phyloP scores from a whole-genome alignment of 345 rosid species.

The Lumnitzera littorea region DNA sequence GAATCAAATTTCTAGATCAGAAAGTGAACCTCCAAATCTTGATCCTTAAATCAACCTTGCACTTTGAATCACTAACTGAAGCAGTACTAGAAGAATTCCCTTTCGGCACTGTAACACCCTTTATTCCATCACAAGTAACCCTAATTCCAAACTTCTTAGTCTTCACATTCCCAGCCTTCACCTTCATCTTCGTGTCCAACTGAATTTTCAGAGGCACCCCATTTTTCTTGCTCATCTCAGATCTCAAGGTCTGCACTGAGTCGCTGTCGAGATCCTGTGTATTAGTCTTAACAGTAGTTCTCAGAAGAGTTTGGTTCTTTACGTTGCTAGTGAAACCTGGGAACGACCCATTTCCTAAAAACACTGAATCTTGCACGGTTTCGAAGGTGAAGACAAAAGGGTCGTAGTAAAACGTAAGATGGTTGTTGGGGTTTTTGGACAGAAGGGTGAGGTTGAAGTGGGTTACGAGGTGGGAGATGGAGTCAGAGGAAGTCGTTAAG shows the following conservation, averaged over 20 bases:
- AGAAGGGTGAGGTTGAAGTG: slow-evolving; percentile 74
- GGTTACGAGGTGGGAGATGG: slow-evolving; percentile 56
- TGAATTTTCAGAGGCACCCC: slow-evolving; percentile 44
- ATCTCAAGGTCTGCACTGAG: slow-evolving; percentile 40
- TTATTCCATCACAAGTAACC: slow-evolving; percentile 61
- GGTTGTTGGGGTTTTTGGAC: slow-evolving; percentile 72
- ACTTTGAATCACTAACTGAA: slow-evolving; percentile 32
- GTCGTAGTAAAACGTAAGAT: slow-evolving; percentile 58
- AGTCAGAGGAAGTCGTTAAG: slow-evolving; percentile 57
- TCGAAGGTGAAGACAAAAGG: slow-evolving; percentile 42
- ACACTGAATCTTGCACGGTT: slow-evolving; percentile 30
- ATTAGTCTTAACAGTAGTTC: slow-evolving; percentile 38
- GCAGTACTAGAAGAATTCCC: slow-evolving; percentile 69
- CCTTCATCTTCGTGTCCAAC: slow-evolving; percentile 60
- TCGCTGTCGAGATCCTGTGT: slow-evolving; percentile 65
- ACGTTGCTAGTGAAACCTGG: slow-evolving; percentile 47
- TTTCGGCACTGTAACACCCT: slow-evolving; percentile 51
- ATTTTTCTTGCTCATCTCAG: slow-evolving; percentile 61
- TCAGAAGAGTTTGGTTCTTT: slow-evolving; percentile 55
- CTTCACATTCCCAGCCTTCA: slow-evolving; percentile 47
- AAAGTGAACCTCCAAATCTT: slow-evolving; percentile 93
- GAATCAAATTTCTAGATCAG: slow-evolving; percentile 6
- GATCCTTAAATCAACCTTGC: slow-evolving; percentile 77
- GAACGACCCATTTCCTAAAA: slow-evolving; percentile 64
- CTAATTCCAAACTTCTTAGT: slow-evolving; percentile 74